phyloP scores from a whole-genome alignment of 2,329 filamentous ascomycete genomes.

The Orbilia oligospora region DNA sequence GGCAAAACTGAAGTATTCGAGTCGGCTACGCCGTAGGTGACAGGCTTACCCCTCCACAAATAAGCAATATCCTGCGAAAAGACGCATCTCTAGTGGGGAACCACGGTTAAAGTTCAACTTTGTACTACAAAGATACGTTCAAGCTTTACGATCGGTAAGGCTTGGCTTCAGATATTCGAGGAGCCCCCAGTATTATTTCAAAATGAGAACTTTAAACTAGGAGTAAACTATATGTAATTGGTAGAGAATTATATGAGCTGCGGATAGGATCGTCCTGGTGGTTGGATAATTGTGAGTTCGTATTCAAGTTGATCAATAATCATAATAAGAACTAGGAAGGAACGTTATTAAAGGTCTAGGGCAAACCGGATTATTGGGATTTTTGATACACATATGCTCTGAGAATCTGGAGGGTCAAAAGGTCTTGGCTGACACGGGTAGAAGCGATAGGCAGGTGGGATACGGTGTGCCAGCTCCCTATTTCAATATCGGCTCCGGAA shows the following conservation, averaged over 20 bases:
- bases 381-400: too few relatives aligned
- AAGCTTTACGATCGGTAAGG: neutral
- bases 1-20: too few relatives aligned
- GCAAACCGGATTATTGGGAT: neutral
- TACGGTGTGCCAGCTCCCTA: neutral
- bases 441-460: neutral
- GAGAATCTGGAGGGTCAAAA: neutral
- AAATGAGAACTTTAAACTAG: too few relatives aligned
- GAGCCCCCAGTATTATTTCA: too few relatives aligned
- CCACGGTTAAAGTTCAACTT: neutral
- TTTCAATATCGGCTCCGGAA: neutral
- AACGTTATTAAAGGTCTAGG: neutral
- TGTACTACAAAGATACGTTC: neutral
- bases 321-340: neutral
- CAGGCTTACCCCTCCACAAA: too few relatives aligned
- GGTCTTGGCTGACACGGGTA: neutral
- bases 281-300: neutral
- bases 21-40: too few relatives aligned
- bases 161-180: too few relatives aligned
- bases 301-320: conserved; percentile 2
- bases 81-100: neutral
- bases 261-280: too few relatives aligned
- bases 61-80: neutral
- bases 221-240: neutral
- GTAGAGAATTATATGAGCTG: neutral